Evolutionary conservation across 805 yeast genomes (phyloP), one percentile per base, ranked within the genome.

Genomic region (Metschnikowia reukaufii): DNA sequence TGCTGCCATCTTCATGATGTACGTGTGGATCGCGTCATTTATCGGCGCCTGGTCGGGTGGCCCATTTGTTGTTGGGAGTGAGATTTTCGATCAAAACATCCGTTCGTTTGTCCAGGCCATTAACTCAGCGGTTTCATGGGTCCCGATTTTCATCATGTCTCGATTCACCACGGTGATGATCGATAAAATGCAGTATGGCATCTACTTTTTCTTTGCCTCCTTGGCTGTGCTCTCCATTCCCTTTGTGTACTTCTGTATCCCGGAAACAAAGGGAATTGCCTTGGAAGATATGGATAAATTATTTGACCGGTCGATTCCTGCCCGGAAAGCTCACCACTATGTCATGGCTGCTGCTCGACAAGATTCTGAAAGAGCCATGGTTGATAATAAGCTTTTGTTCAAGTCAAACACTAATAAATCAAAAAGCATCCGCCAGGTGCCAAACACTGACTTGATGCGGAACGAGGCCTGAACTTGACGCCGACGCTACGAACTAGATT

Each of bases 31-130:
- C 23, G 73, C 72, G 5, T 64, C 71, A 3, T 70, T 69, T 42
- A 69, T 69, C 18, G 57, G 63, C 33, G 72, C 72, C 5, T 69
- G 73, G 74, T 64, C 70, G 6, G 72, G 70, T 1, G 72, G 72
- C 17, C 74, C 73, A 6, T 70, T 65, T 53, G 72, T 70, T 18
- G 66, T 68, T 32, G 73, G 74, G 3, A 50, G 66, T 36, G 74
- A 70, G 49, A 64, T 69, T 4, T 70, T 67, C 50, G 73, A 68
- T 56, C 72, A 67, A 51, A 68, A 69, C 45, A 66, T 70, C 51
- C 56, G 74, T 42, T 63, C 72, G 16, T 68, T 70, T 42, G 70
- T 65, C 30, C 72, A 67, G 55, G 71, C 72, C 45, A 66, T 68
- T 46, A 67, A 67, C 52, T 71, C 73, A 2, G 72, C 73, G 10